Base-by-base conservation (phyloP, 2,329 filamentous ascomycete genomes). In the Beauveria sp. region DNA sequence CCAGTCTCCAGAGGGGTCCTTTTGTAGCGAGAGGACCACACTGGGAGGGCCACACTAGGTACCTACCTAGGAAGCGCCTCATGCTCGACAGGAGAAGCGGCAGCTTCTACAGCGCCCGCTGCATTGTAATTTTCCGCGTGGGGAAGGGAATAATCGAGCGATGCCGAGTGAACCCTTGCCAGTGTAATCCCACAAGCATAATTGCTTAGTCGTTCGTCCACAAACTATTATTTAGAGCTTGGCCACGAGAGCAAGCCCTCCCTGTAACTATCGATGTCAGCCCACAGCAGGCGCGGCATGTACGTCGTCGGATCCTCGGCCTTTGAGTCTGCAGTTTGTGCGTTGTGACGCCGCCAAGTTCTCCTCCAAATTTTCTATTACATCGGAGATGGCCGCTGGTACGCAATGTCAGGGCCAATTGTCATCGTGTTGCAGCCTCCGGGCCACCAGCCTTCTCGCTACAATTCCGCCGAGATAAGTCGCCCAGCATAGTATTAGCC, bases 11-110 rank as follows among this genome's bases (percentile, higher is more conserved):
- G 34, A 30, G 16, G 10, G 58, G 51, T 43, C 16, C 51, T 55
- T 60, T 60, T 60, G 51, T 44, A 28, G 43, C 30, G 30, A 52
- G 37, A 28, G 24, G 43, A 50, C 58, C 58, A 48, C 58, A 18
- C 16, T 41, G 41, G 41, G 18, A 47, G 24, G 43, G 58, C 58
- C 58, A 43, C 58, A 24, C 16, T 41, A 26, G 6, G 26, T 26
- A 28, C 26, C 7, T 28, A 28, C 6, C 22, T 30, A 22, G 51
- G 41, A 28, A 61, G 40, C 30, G 30, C 30, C 12, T 34, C 30
- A 34, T 34, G 12, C 30, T 14, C 30, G 30, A 34, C 30, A 34
- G 12, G 12, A 12, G 12, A 12, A 12, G 12, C 30, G 3, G 30
- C 3, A 34, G 57, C 57, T 54, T 59, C 57, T n/a, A 28, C 37